A percentile compares a stretch with the other conserved stretches of the same genome.
phyloP scores from a whole-genome alignment of 345 rosid genomes.

The Lepidium sativum region DNA sequence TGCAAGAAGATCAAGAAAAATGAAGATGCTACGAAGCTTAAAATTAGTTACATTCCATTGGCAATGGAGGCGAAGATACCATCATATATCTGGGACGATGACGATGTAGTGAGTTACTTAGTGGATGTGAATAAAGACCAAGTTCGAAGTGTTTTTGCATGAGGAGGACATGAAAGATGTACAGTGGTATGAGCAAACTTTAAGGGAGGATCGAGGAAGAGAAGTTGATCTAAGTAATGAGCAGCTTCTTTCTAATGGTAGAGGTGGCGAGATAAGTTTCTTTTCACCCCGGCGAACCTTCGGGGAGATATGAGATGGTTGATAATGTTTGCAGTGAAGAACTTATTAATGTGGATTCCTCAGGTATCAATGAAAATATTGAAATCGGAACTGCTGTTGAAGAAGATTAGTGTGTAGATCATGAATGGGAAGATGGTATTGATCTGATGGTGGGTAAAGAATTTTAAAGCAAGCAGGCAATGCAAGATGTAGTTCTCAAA shows the following conservation, averaged over 20 bases:
- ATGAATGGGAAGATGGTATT: background rate
- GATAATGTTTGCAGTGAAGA: too few species aligned
- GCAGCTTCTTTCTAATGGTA: too few species aligned
- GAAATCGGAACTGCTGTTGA: background rate
- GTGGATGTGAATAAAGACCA: background rate
- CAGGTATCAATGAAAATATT: background rate
- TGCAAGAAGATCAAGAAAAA: too few species aligned
- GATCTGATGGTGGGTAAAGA: background rate
- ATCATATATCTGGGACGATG: background rate
- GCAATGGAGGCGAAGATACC: background rate
- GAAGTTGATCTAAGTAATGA: background rate
- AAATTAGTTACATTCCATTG: background rate
- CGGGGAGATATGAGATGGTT: too few species aligned
- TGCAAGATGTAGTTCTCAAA: background rate
- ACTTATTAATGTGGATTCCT: background rate
- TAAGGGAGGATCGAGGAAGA: background rate
- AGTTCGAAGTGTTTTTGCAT: background rate
- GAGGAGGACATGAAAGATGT: background rate
- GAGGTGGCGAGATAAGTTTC: too few species aligned
- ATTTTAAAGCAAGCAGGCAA: background rate
- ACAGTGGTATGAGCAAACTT: background rate
- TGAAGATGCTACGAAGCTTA: background rate
- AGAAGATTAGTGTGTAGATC: background rate
- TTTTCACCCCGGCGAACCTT: too few species aligned
- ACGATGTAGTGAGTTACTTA: background rate